Evolutionary conservation across 139 green algal species (phyloP).

Genomic region (Diplosphaera chodatii): DNA sequence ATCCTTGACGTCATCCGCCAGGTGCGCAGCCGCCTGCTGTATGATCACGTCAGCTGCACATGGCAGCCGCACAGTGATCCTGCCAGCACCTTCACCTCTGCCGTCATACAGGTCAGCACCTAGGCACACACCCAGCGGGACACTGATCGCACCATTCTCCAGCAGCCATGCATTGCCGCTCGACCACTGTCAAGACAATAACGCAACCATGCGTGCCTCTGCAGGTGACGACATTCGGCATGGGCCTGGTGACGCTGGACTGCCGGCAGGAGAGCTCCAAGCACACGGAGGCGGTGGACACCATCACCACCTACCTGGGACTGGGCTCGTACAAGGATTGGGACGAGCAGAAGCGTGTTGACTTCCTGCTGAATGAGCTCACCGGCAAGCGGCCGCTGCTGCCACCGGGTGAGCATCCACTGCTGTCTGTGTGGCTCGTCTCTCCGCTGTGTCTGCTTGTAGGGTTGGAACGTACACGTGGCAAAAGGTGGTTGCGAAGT

Average conservation of each 20-base stretch:
- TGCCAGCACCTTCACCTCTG: no score
- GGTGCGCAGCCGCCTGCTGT: constrained; percentile 4
- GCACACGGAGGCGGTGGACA: constrained; percentile 75
- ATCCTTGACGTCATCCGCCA: constrained; percentile 69
- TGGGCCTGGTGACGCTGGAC: constrained; percentile 67
- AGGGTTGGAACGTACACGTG: no score
- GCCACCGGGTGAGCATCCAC: constrained; percentile 65
- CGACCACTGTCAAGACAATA: no score
- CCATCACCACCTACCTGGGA: constrained; percentile 79
- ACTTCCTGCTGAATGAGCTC: constrained; percentile 66
- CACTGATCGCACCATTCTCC: no score
- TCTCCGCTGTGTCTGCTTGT: neutral
- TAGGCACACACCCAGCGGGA: no score
- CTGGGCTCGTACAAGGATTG: constrained; percentile 71
- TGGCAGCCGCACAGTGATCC: no score
- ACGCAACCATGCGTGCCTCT: no score
- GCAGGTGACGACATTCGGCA: constrained; percentile 49
- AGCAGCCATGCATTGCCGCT: no score
- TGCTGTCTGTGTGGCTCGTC: constrained; percentile 18
- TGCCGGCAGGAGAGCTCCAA: constrained; percentile 61
- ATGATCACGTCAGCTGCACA: no score
- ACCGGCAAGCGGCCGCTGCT: constrained; percentile 62
- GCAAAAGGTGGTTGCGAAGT: no score
- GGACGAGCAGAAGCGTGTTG: constrained; percentile 55
- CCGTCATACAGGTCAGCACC: no score